Base-by-base conservation (phyloP, 2,329 filamentous ascomycete species). In the Piedraia hortae region DNA sequence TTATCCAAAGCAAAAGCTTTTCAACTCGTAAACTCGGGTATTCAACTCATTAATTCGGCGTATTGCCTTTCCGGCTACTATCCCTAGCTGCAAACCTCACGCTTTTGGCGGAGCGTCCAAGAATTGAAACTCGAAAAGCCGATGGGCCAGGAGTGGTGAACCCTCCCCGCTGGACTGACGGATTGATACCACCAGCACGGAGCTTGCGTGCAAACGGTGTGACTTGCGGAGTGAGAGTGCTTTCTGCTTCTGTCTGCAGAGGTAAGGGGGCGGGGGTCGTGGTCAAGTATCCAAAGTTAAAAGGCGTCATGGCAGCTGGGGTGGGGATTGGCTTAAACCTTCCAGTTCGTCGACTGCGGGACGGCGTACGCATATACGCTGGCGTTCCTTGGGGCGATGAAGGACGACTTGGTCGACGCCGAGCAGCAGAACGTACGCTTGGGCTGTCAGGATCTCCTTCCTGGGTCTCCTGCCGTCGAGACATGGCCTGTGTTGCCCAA, bases 401-500 rank as follows among this genome's bases (percentile, higher is more conserved):
- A 4, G 28, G 33, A 12, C 11, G 11, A 15, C 35, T 30, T n/a
- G n/a, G n/a, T n/a, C n/a, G n/a, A n/a, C n/a, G n/a, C n/a, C n/a
- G n/a, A n/a, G n/a, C n/a, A 19, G 39, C 37, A 14, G 36, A 37
- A 8, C 38, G 27, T 4, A 39, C 25, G 16, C 35, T 37, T 4
- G 38, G 39, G 10, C 34, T 38, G 16, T 40, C 38, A 5, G 33
- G 34, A 8, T 35, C 34, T 6, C 16, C 29, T 8, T 31, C 29
- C 6, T 28, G 25, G 5, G 9, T 14, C 4, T 27, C 25, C 1
- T 26, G 21, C 10, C 32, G 30, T 5, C 30, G 26, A 13, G 43
- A 38, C 1, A 36, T 24, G 28, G 53, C 45, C 23, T 49, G 51
- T 9, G 53, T 50, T 7, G 45, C 35, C 60, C 61, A 67, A 27